A percentile compares a stretch with the other conserved stretches of the same genome.
Evolutionary conservation across 179 eudicot species (phyloP).

Genomic region (Gypsophila paniculata): DNA sequence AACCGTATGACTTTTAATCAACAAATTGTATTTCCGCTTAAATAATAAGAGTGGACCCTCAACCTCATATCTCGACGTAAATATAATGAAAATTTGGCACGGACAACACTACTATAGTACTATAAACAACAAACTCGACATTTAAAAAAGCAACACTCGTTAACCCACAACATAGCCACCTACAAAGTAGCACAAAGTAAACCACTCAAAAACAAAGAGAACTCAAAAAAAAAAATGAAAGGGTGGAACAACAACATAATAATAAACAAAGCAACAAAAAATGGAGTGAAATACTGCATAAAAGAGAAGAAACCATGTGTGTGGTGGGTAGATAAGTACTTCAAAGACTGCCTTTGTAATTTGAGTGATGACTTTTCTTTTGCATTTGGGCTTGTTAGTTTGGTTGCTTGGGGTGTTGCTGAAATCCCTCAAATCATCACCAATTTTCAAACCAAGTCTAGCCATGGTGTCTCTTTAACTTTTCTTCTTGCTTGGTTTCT

Average conservation of each 20-base stretch:
- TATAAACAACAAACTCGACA: neutral
- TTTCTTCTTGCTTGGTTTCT: conserved; percentile 77
- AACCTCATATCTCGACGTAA: too few species aligned
- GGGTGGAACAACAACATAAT: conserved; percentile 1
- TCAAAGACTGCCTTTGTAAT: conserved; percentile 76
- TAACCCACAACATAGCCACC: too few species aligned
- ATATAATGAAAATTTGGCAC: too few species aligned
- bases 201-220: too few species aligned
- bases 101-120: neutral
- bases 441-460: conserved; percentile 76
- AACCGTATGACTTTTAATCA: too few species aligned
- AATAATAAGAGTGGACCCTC: too few species aligned
- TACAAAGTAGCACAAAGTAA: too few species aligned
- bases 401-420: conserved; percentile 83
- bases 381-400: conserved; percentile 62
- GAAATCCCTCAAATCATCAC: conserved; percentile 89
- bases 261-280: neutral
- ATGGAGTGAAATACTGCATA: conserved; percentile 38
- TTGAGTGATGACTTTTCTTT: conserved; percentile 58
- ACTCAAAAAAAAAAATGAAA: conserved; percentile 11
- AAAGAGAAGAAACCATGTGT: conserved; percentile 57
- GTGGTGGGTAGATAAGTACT: conserved; percentile 55
- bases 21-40: too few species aligned
- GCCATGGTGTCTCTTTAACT: conserved; percentile 81
- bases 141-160: neutral